phyloP scores from a whole-genome alignment of 164 flowering plant species.

The Liriodendron chinense region DNA sequence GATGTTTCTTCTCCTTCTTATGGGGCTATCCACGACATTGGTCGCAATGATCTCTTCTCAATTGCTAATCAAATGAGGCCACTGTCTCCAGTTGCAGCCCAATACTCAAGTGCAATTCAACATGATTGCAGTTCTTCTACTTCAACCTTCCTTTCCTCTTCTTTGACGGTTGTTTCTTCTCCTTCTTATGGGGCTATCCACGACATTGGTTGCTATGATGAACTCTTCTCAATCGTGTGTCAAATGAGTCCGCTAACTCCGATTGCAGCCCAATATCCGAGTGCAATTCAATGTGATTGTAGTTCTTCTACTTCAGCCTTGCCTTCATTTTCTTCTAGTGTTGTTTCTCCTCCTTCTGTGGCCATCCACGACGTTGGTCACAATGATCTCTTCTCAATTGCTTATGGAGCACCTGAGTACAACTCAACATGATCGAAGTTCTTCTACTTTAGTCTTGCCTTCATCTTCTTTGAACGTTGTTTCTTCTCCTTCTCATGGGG shows the following conservation, averaged over 20 bases:
- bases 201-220: slow-evolving; percentile 1
- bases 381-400: no score
- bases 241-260: slow-evolving; percentile 22
- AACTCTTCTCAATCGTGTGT: slow-evolving; percentile 33
- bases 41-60: slow-evolving; percentile 18
- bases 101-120: no score
- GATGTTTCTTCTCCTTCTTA: slow-evolving; percentile 3
- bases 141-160: slow-evolving; percentile 1
- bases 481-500: slow-evolving; percentile 10
- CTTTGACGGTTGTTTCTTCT: slow-evolving; percentile 17
- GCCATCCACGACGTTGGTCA: no score
- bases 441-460: no score
- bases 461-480: slow-evolving; percentile 20
- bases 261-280: no score
- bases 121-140: no score
- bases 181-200: slow-evolving; percentile 1
- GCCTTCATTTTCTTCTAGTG: slow-evolving; percentile 1
- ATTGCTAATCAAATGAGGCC: slow-evolving; percentile 33
- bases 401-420: no score
- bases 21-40: neutral
- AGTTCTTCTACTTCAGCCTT: slow-evolving; percentile 1
- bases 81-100: no score
- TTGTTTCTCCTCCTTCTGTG: slow-evolving; percentile 8
- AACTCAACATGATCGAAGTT: no score
- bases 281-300: no score